Base-by-base conservation (phyloP, 1,284 basidiomycete species). In the Cystobasidium pallidum region DNA sequence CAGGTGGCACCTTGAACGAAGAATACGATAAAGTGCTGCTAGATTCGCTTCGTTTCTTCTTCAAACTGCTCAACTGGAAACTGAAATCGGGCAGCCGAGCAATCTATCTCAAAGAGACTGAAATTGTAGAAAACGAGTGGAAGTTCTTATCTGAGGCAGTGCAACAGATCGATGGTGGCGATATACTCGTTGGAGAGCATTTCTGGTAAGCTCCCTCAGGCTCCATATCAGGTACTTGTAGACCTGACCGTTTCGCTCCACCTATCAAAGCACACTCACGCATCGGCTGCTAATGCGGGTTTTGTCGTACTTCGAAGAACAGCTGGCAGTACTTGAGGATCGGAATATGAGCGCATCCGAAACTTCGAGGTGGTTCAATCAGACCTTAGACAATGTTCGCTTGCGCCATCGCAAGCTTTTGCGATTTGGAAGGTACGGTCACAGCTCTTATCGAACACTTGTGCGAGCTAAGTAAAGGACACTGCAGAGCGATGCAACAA, bases 61-160 rank as follows among this genome's bases (percentile, higher is more conserved):
- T 99, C 86, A 90, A 88, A 78, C 84, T 99, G 39, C 88, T 99
- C 34, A 92, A 96, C 77, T 93, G 90, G 89, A 96, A 97, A 81
- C 85, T 99, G 66, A 95, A 95, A 82, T 91, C 91, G 75, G 91
- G 91, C n/a, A 86, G 87, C 71, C 93, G 91, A 80, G 90, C 90
- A 28, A 91, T 94, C 65, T 92, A 95, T 81, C 96, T 97, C 83
- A 95, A 96, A 78, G 95, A 99, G 83, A 97, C 94, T 0, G 96
- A 99, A 79, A 88, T 98, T 28, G 86, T 99, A 36, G 96, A 99
- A 80, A 90, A 90, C 26, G 94, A 99, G 78, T 97, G 94, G 92
- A 88, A 90, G 51, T 96, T 96, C 52, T 88, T 99, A 81, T 93
- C 92, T 77, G 91, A 92, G 79, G 93, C 97, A 52, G 93, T 93